phyloP scores from a whole-genome alignment of 2,329 filamentous ascomycete species.

The Macrophomina tecta region DNA sequence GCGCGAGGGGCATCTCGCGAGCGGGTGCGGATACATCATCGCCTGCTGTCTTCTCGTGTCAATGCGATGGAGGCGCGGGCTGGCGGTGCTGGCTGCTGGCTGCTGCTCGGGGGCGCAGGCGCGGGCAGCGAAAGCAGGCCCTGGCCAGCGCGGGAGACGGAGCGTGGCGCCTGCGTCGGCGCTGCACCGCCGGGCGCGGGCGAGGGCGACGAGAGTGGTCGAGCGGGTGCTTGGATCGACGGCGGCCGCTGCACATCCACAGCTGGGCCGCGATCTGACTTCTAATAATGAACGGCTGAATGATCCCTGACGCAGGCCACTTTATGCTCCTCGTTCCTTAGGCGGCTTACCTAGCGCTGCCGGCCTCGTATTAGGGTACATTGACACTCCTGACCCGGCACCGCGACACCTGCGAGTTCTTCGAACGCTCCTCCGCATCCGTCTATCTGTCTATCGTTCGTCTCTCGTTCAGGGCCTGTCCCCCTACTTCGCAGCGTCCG shows the following conservation, averaged over 20 bases:
- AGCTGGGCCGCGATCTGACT: slow-evolving; percentile 26
- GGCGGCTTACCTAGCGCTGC: slow-evolving; percentile 29
- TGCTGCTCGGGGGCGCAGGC: too few species aligned
- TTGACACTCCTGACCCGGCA: slow-evolving; percentile 28
- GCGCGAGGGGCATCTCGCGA: slow-evolving; percentile 4
- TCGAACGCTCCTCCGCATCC: slow-evolving; percentile 21
- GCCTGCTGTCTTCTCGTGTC: neutral
- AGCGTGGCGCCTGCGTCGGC: slow-evolving; percentile 16
- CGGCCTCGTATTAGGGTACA: slow-evolving; percentile 29
- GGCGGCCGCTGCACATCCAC: slow-evolving; percentile 27
- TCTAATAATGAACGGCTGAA: slow-evolving; percentile 28
- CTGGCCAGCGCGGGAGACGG: slow-evolving; percentile 4
- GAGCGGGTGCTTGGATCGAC: slow-evolving; percentile 28
- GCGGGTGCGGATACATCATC: neutral
- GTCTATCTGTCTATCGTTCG: slow-evolving; percentile 13
- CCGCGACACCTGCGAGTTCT: slow-evolving; percentile 17
- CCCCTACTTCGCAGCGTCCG: slow-evolving; percentile 16
- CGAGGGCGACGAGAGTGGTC: slow-evolving; percentile 14
- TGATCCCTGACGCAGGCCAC: slow-evolving; percentile 28
- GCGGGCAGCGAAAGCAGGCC: slow-evolving; percentile 11
- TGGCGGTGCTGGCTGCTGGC: neutral
- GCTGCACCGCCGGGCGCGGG: slow-evolving; percentile 16
- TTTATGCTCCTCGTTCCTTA: slow-evolving; percentile 29
- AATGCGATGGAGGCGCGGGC: neutral
- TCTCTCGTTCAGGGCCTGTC: slow-evolving; percentile 26